Conservation (phyloP, 2,329 filamentous ascomycete species). For the Bipolaris zeicola region DNA sequence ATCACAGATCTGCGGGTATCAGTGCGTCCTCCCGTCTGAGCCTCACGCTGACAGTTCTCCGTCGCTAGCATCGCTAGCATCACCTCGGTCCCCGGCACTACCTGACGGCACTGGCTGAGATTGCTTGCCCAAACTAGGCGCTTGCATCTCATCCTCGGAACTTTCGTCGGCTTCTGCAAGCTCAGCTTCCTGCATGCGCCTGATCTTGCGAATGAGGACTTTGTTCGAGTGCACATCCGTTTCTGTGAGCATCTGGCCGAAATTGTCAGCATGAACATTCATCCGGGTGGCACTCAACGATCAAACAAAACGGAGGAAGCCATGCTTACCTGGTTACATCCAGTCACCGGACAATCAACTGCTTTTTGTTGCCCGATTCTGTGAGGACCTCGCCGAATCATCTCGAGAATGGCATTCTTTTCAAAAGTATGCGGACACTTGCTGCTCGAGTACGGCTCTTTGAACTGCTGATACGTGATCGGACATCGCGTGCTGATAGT, state of each 20-base stretch:
- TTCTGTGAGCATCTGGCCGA: conserved; percentile 36
- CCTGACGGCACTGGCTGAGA: conserved; percentile 23
- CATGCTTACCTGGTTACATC: conserved; percentile 60
- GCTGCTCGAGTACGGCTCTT: conserved; percentile 68
- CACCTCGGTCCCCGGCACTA: conserved; percentile 29
- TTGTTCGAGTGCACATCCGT: conserved; percentile 38
- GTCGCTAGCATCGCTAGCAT: conserved; percentile 23
- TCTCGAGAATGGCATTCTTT: conserved; percentile 65
- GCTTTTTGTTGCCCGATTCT: conserved; percentile 34
- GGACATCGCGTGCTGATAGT: conserved; percentile 72
- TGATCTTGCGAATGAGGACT: conserved; percentile 46
- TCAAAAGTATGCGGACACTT: conserved; percentile 77
- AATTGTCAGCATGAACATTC: conserved; percentile 5
- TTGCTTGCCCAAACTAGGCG: conserved; percentile 2
- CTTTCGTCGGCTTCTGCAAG: conserved; percentile 30
- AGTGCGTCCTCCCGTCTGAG: conserved; percentile 3
- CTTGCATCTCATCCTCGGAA: conserved; percentile 33
- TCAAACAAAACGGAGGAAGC: neutral
- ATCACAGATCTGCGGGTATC: conserved; percentile 2
- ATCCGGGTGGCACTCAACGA: neutral
- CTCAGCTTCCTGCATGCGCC: conserved; percentile 42
- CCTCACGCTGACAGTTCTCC: conserved; percentile 6
- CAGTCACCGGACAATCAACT: conserved; percentile 66
- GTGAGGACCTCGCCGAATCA: conserved; percentile 44
- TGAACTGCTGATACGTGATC: conserved; percentile 67